Evolutionary conservation across 331 rosid species (phyloP).

Genomic region (Arachis monticola): DNA sequence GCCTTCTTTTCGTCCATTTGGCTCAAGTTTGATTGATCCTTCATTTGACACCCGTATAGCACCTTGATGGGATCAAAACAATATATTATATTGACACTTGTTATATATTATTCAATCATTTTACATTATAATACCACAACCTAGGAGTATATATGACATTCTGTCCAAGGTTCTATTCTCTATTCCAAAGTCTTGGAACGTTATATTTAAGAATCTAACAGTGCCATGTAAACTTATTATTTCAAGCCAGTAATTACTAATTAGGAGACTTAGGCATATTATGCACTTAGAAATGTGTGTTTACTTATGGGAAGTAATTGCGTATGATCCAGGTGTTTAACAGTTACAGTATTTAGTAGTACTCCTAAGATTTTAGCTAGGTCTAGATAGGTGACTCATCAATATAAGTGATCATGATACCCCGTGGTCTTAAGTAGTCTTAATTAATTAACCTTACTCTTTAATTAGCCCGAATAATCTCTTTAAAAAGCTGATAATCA

Average conservation of each 20-base stretch:
- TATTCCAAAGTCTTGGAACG: not conserved
- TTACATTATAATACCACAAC: not conserved
- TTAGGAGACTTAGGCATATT: too few relatives aligned
- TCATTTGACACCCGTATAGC: not conserved
- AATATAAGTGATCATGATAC: not conserved
- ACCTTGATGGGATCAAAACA: not conserved
- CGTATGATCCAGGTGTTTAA: too few relatives aligned
- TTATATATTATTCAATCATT: not conserved
- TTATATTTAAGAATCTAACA: not conserved
- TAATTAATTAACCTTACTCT: too few relatives aligned
- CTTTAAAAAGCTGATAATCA: too few relatives aligned
- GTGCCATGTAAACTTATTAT: too few relatives aligned
- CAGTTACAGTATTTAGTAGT: too few relatives aligned
- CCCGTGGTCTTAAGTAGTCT: not conserved
- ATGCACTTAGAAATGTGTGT: too few relatives aligned
- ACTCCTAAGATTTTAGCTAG: too few relatives aligned
- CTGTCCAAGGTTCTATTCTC: conserved; percentile 9
- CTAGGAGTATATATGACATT: not conserved
- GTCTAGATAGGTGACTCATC: too few relatives aligned
- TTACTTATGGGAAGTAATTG: too few relatives aligned
- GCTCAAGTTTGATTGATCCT: not conserved
- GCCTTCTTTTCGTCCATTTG: not conserved
- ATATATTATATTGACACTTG: not conserved
- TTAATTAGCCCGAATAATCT: too few relatives aligned
- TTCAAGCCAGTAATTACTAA: too few relatives aligned